phyloP scores from a whole-genome alignment of 495 filamentous ascomycete species.

The Talaromyces liani region DNA sequence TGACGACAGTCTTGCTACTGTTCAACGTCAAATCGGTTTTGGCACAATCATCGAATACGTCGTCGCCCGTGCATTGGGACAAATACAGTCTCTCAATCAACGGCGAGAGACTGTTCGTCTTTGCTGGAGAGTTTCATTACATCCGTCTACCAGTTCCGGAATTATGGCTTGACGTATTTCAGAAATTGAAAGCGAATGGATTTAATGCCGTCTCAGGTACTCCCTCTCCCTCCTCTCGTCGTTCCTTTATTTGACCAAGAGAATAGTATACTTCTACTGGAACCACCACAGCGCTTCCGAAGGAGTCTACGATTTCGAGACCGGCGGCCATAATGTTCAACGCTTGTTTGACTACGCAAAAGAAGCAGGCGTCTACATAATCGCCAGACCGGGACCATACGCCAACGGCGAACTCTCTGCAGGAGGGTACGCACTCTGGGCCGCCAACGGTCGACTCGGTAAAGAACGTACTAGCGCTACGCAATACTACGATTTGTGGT shows the following conservation, averaged over 20 bases:
- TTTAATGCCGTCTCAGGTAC: slow-evolving; percentile 41
- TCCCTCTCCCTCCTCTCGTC: background rate
- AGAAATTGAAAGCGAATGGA: slow-evolving; percentile 54
- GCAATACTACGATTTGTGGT: slow-evolving; percentile 34
- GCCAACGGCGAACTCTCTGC: slow-evolving; percentile 46
- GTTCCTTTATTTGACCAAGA: slow-evolving; percentile 16
- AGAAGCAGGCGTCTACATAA: slow-evolving; percentile 49
- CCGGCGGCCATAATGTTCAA: slow-evolving; percentile 45
- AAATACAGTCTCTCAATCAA: slow-evolving; percentile 51
- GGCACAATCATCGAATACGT: background rate
- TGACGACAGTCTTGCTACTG: background rate
- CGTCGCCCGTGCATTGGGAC: slow-evolving; percentile 35
- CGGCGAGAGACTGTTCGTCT: slow-evolving; percentile 48
- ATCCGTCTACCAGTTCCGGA: slow-evolving; percentile 50
- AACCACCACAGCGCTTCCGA: slow-evolving; percentile 44
- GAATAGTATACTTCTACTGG: slow-evolving; percentile 48
- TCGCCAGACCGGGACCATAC: slow-evolving; percentile 53
- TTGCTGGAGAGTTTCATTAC: slow-evolving; percentile 54
- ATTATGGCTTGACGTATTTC: slow-evolving; percentile 53
- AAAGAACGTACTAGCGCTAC: slow-evolving; percentile 31
- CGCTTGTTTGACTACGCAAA: slow-evolving; percentile 49
- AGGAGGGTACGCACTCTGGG: slow-evolving; percentile 45
- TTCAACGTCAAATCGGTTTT: background rate
- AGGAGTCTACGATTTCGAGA: slow-evolving; percentile 46
- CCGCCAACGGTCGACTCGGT: slow-evolving; percentile 44